Conservation (phyloP, 345 rosid genomes). For the Pugionium dolabratum region DNA sequence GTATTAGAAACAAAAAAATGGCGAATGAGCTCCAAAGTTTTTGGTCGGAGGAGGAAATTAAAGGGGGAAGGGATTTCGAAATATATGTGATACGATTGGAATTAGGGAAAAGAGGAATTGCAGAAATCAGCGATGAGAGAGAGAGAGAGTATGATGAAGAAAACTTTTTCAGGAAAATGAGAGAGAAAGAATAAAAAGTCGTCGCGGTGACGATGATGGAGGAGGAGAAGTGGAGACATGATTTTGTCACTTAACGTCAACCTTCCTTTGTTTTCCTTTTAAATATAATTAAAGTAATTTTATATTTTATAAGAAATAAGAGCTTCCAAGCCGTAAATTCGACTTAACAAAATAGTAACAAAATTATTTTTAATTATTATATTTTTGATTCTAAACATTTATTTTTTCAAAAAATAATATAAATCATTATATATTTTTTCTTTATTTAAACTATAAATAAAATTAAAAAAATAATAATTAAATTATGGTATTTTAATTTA, state of each 20-base stretch:
- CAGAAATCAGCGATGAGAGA: background rate
- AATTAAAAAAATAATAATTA: too few species aligned
- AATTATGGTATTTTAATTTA: too few species aligned
- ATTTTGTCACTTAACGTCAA: slow-evolving; percentile 42
- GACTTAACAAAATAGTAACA: too few species aligned
- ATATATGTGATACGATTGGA: background rate
- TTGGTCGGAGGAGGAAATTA: background rate
- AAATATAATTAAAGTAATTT: too few species aligned
- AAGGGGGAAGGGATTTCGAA: background rate
- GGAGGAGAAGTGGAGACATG: slow-evolving; percentile 41
- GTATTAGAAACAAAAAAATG: background rate
- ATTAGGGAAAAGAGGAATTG: background rate
- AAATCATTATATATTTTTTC: too few species aligned
- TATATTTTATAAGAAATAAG: too few species aligned
- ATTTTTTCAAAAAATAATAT: too few species aligned
- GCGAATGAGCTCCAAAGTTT: background rate
- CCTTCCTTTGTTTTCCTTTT: slow-evolving; percentile 5
- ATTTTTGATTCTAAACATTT: too few species aligned
- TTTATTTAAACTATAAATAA: too few species aligned
- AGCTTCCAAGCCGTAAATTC: too few species aligned
- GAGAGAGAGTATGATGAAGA: slow-evolving; percentile 1
- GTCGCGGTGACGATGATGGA: slow-evolving; percentile 34
- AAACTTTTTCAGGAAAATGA: slow-evolving; percentile 15
- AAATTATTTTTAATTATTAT: too few species aligned
- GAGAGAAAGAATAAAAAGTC: slow-evolving; percentile 35